These are phyloP conservation scores for Exophiala sp. DNA, from an alignment of 2,329 filamentous ascomycete genomes.

Conservation along the genomic window DNA sequence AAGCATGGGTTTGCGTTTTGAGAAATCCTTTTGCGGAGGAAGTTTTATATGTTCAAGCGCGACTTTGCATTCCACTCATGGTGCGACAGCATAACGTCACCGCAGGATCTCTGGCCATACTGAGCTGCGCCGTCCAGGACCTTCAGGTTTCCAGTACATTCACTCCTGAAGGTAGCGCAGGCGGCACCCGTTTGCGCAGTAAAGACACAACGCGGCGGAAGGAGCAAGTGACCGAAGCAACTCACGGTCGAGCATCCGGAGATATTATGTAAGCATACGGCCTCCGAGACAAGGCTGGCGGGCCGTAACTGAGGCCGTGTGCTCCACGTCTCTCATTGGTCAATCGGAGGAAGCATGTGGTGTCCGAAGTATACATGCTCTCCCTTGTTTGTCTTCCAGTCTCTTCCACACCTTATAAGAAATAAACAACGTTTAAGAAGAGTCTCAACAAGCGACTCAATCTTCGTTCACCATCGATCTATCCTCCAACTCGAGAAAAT, in stretches of 20 bases:
- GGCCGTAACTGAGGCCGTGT: neutral
- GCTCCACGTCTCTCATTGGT: neutral
- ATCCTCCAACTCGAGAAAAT: neutral
- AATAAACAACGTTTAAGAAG: too few relatives aligned
- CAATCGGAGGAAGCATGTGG: neutral
- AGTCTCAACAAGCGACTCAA: neutral
- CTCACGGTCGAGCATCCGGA: neutral
- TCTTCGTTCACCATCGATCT: neutral
- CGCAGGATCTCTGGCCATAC: neutral
- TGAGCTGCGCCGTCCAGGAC: neutral
- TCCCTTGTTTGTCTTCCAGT: neutral
- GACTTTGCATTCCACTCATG: neutral
- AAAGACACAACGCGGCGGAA: neutral
- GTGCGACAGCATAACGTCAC: neutral
- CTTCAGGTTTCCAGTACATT: neutral
- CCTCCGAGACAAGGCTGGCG: neutral
- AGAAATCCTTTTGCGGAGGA: neutral
- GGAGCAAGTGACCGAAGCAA: neutral
- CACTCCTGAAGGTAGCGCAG: neutral
- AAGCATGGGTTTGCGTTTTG: conserved; percentile 1
- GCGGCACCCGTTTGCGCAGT: neutral
- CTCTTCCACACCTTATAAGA: conserved; percentile 1
- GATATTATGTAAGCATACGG: neutral
- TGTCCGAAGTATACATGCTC: neutral
- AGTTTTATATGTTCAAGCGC: neutral